Evolutionary conservation across 176 grass and related monocot genomes (phyloP).

Genomic region (Dendrocalamus sinicus): DNA sequence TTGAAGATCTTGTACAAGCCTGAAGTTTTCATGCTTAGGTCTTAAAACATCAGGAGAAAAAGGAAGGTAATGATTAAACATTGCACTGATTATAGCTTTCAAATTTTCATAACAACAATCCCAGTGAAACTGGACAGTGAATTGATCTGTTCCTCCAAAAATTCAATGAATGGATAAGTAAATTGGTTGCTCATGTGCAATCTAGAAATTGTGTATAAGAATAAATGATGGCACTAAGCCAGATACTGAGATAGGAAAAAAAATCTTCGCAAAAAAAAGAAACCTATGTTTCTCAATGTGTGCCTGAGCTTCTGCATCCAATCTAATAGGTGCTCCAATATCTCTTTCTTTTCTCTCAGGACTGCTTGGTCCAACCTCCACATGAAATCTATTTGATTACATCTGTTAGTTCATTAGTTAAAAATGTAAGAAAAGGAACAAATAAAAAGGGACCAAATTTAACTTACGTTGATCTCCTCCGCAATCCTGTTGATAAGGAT

Average conservation of each 20-base stretch:
- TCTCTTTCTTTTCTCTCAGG: slow-evolving; percentile 57
- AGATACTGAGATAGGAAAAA: background rate
- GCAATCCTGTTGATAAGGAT: slow-evolving; percentile 64
- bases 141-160: background rate
- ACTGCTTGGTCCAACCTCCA: slow-evolving; percentile 47
- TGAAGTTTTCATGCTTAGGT: background rate
- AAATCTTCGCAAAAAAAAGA: background rate
- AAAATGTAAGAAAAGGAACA: background rate
- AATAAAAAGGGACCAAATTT: background rate
- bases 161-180: background rate
- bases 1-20: background rate
- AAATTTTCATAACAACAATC: slow-evolving; percentile 4
- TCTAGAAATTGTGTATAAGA: background rate
- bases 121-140: background rate
- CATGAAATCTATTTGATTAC: slow-evolving; percentile 52
- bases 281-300: slow-evolving; percentile 92
- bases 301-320: slow-evolving; percentile 80
- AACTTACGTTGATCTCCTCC: slow-evolving; percentile 72
- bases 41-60: background rate
- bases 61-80: background rate
- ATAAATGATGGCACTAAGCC: slow-evolving; percentile 6
- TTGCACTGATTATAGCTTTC: background rate
- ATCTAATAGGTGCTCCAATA: slow-evolving; percentile 63
- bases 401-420: background rate
- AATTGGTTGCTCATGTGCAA: background rate